Conservation (phyloP, 306 rosid genomes). For the Aeschynomene evenia region DNA sequence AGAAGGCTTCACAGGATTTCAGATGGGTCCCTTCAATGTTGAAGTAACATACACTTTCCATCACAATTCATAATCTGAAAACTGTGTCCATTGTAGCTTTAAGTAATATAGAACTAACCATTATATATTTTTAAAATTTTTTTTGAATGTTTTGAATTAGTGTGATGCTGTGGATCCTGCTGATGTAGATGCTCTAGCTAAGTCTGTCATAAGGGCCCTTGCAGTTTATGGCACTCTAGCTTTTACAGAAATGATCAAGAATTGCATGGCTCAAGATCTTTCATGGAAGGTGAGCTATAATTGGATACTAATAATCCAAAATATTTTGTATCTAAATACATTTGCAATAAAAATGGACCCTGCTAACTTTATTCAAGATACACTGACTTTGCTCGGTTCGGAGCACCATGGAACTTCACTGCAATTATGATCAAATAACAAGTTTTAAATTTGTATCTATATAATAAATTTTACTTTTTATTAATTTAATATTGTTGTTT, state of each 20-base stretch:
- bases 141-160: slow-evolving; percentile 34
- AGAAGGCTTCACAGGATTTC: slow-evolving; percentile 88
- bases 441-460: neutral
- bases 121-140: no score
- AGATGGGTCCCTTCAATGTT: slow-evolving; percentile 79
- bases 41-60: slow-evolving; percentile 52
- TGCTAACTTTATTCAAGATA: no score
- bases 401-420: no score
- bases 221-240: slow-evolving; percentile 50
- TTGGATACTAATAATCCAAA: neutral
- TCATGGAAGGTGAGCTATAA: slow-evolving; percentile 76
- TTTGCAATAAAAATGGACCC: neutral
- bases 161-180: slow-evolving; percentile 73
- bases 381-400: neutral
- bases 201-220: slow-evolving; percentile 53
- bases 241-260: slow-evolving; percentile 56
- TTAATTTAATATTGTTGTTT: neutral
- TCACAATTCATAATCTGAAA: neutral
- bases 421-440: neutral
- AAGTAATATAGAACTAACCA: slow-evolving; percentile 19
- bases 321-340: no score
- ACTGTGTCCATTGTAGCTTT: neutral
- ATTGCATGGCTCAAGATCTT: slow-evolving; percentile 80
- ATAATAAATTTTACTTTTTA: neutral
- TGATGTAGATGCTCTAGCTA: slow-evolving; percentile 59